phyloP scores from a whole-genome alignment of 345 rosid species.

The Heritiera littoralis region DNA sequence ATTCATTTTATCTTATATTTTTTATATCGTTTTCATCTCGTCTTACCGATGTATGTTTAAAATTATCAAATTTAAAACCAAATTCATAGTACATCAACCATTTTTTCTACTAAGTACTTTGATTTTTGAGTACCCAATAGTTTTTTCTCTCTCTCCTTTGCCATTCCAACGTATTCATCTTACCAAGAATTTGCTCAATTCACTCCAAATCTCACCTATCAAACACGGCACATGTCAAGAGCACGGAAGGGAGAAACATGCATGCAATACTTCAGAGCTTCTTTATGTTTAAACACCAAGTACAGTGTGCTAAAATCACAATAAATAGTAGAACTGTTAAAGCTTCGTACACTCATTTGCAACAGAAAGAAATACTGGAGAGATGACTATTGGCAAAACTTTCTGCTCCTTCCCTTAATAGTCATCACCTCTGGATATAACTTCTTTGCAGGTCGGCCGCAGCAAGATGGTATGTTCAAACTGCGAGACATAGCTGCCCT shows the following conservation, averaged over 20 bases:
- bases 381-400: neutral
- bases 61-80: too few relatives aligned
- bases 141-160: too few relatives aligned
- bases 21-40: too few relatives aligned
- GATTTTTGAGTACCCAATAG: too few relatives aligned
- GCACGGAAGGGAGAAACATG: neutral
- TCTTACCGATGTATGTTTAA: too few relatives aligned
- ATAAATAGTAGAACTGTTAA: neutral
- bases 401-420: conserved; percentile 34
- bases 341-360: neutral
- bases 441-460: conserved; percentile 97
- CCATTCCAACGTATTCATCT: too few relatives aligned
- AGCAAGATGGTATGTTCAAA: conserved; percentile 89
- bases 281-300: neutral
- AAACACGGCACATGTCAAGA: too few relatives aligned
- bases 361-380: neutral
- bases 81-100: too few relatives aligned
- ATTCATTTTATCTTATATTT: too few relatives aligned
- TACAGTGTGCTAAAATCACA: neutral
- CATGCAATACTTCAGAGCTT: neutral
- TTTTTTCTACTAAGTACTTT: too few relatives aligned
- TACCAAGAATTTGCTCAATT: too few relatives aligned
- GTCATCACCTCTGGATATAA: conserved; percentile 88
- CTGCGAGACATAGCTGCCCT: conserved; percentile 94
- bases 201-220: too few relatives aligned